Percentiles rank a stretch among this genome's conserved stretches.
Evolutionary conservation across 768 basidiomycete species (phyloP).

Genomic region (Tulasnella sp.): DNA sequence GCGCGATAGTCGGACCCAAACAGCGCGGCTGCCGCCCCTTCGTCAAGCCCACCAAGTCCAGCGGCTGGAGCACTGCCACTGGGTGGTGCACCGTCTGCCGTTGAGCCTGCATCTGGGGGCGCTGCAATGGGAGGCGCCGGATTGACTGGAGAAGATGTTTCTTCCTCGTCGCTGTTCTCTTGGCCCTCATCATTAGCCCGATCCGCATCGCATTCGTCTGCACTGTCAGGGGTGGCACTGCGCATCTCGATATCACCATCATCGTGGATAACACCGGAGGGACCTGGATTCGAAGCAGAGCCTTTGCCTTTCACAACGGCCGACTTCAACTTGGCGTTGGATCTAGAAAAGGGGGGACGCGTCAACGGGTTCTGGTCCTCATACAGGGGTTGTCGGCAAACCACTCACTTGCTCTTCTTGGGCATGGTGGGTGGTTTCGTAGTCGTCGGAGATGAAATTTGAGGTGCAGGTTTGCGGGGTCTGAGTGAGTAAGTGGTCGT

Average conservation of each 20-base stretch:
- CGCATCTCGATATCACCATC: slow-evolving; percentile 72
- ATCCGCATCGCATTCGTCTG: slow-evolving; percentile 25
- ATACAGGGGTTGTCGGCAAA: not conserved
- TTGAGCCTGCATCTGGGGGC: no score
- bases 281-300: slow-evolving; percentile 43
- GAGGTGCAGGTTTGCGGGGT: slow-evolving; percentile 38
- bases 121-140: slow-evolving; percentile 13
- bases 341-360: slow-evolving; percentile 29
- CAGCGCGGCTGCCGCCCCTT: slow-evolving; percentile 27
- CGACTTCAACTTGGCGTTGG: slow-evolving; percentile 38
- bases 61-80: slow-evolving; percentile 2
- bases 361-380: slow-evolving; percentile 15
- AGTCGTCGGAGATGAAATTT: not conserved
- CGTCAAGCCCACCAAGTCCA: slow-evolving; percentile 30
- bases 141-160: slow-evolving; percentile 28
- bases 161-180: slow-evolving; percentile 23
- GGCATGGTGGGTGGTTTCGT: slow-evolving; percentile 46
- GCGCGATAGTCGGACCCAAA: slow-evolving; percentile 67
- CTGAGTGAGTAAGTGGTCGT: slow-evolving; percentile 54
- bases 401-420: slow-evolving; percentile 54
- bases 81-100: not conserved
- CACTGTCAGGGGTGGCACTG: slow-evolving; percentile 31
- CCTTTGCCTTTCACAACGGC: slow-evolving; percentile 20
- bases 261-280: not conserved
- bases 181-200: slow-evolving; percentile 24